Conservation (phyloP, 306 rosid genomes). For the Prunus campanulata region DNA sequence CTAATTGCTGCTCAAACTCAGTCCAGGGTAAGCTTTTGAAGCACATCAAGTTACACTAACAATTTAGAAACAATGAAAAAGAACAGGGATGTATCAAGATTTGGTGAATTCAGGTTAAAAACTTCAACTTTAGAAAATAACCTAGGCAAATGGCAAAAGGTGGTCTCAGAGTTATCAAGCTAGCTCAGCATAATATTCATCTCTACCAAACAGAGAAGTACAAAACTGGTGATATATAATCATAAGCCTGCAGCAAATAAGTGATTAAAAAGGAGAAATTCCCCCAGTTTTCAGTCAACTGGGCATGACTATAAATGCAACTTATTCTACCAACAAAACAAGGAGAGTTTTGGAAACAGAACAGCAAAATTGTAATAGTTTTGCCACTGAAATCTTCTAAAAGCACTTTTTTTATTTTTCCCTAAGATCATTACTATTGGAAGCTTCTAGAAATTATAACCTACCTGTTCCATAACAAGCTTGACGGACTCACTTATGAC, state of each 20-base stretch:
- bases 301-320: not conserved
- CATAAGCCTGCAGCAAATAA: too few species aligned
- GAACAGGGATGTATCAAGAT: not conserved
- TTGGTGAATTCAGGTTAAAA: not conserved
- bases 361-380: not conserved
- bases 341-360: not conserved
- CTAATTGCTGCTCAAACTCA: too few species aligned
- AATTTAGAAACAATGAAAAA: too few species aligned
- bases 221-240: too few species aligned
- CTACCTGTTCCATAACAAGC: conserved; percentile 91
- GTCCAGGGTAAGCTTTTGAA: too few species aligned
- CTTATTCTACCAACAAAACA: too few species aligned
- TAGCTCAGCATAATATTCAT: not conserved
- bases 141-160: not conserved
- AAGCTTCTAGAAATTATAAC: not conserved
- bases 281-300: not conserved
- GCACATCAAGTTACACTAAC: too few species aligned
- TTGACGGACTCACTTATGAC: conserved; percentile 84
- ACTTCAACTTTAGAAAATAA: not conserved
- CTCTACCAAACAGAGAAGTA: not conserved
- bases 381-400: not conserved
- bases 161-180: not conserved
- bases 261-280: not conserved
- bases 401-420: not conserved
- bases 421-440: not conserved